Evolutionary conservation across 2,329 filamentous ascomycete species (phyloP), one percentile per base, ranked within the genome.

Genomic region (Aulographum hederae): DNA sequence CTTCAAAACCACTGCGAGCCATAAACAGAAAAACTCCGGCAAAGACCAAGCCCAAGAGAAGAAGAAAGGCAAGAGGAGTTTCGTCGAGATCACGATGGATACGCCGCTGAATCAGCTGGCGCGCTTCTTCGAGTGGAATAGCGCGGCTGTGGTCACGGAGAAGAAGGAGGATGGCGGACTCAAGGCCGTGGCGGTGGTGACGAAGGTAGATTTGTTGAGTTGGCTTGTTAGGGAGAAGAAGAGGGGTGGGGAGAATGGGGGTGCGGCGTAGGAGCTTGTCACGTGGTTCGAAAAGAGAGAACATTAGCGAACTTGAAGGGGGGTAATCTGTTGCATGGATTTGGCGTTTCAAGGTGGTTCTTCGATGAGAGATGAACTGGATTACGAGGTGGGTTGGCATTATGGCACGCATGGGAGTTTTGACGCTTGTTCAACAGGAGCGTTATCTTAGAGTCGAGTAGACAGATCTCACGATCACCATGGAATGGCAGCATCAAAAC

Each of bases 91-190:
- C 48, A 95, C 89, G 5, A 63, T 78, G 50, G 80, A 94, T 41
- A 98, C 89, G 1, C 78, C 78, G 3, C 64, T 98, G 25, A 70
- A 68, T 29, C 75, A 78, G 28, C 65, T 98, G 33, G 86, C 82
- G 61, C 74, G 79, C 46, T 98, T 98, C 58, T 82, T 95, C 41
- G 84, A 95, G 58, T 95, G 89, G 84, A 95, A 98, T 57, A 89
- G 79, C 43, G 86, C 89, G 0, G 89, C 89, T 0, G 73, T 98
- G 30, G 82, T 98, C 3, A 98, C 86, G 0, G 85, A 95, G 53
- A 66, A 69, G 42, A 60, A 61, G 10, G 57, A 57, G 26, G 65
- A 67, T 37, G 68, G 59, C 10, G 67, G 67, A 28, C 50, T 73
- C 42, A 91, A 81, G 62, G 84, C 91, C 2, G 63, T 89, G 31